phyloP scores from a whole-genome alignment of 2,329 filamentous ascomycete species.

The Ophiostoma triangulosporum region DNA sequence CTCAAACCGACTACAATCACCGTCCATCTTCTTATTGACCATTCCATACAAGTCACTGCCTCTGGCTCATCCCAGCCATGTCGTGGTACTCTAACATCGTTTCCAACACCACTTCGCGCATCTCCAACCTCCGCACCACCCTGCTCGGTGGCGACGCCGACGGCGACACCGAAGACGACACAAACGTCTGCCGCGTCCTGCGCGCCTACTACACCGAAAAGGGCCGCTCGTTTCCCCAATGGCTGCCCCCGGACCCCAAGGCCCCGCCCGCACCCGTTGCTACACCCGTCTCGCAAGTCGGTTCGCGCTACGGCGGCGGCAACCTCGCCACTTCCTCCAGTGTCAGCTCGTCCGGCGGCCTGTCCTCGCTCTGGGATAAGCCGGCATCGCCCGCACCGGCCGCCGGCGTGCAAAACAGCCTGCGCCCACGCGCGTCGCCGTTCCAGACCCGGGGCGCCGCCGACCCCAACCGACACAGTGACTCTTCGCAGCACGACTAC shows the following conservation, averaged over 20 bases:
- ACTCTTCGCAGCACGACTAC: conserved; percentile 11
- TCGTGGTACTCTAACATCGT: conserved; percentile 63
- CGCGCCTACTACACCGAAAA: conserved; percentile 89
- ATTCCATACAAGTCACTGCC: neutral
- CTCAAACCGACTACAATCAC: no score
- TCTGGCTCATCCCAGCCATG: neutral
- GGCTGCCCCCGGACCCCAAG: conserved; percentile 87
- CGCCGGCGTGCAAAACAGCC: conserved; percentile 12
- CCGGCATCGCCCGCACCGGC: conserved; percentile 16
- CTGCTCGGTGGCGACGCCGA: conserved; percentile 53
- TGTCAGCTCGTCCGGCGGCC: conserved; percentile 20
- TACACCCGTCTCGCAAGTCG: conserved; percentile 36
- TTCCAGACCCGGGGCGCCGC: conserved; percentile 15
- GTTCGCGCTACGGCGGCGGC: conserved; percentile 39
- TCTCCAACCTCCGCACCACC: conserved; percentile 53
- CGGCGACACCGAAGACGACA: conserved; percentile 75
- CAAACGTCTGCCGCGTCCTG: conserved; percentile 85
- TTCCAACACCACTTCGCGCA: conserved; percentile 50
- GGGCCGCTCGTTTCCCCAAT: conserved; percentile 63
- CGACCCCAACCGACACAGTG: conserved; percentile 17
- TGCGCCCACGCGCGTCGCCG: neutral
- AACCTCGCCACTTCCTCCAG: conserved; percentile 18
- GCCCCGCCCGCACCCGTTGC: conserved; percentile 38
- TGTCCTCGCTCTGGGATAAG: conserved; percentile 48
- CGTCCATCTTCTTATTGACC: no score